phyloP scores from a whole-genome alignment of 768 basidiomycete genomes.

The Boletellus sp. region DNA sequence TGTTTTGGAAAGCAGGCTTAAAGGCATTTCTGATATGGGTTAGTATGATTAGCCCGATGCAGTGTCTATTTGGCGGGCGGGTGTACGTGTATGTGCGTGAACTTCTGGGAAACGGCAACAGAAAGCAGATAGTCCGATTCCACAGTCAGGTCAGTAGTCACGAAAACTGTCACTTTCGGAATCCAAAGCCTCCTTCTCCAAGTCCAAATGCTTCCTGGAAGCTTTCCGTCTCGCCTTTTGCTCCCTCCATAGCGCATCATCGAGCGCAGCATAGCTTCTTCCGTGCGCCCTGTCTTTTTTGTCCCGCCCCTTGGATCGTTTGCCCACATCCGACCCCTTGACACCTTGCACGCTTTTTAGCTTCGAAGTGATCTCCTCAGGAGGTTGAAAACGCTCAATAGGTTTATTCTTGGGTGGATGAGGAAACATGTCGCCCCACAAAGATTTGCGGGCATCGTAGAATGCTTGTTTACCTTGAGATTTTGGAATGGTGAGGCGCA shows the following conservation, averaged over 20 bases:
- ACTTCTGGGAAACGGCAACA: neutral
- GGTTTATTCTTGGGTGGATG: conserved; percentile 78
- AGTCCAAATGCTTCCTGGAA: conserved; percentile 13
- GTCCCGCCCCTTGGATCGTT: conserved; percentile 33
- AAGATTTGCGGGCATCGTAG: conserved; percentile 91
- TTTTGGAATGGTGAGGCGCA: conserved; percentile 86
- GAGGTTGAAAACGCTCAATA: conserved; percentile 54
- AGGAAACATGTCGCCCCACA: conserved; percentile 95
- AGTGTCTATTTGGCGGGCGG: neutral
- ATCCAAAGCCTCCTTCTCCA: conserved; percentile 8
- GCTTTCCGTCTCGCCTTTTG: conserved; percentile 34
- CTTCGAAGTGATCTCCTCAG: conserved; percentile 25
- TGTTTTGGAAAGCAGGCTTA: neutral
- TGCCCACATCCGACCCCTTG: conserved; percentile 58
- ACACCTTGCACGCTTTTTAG: conserved; percentile 25
- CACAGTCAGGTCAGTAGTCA: conserved; percentile 1
- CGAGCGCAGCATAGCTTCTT: conserved; percentile 28
- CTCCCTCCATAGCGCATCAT: conserved; percentile 37
- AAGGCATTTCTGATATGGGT: neutral
- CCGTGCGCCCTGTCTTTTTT: conserved; percentile 19
- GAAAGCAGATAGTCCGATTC: too few species aligned
- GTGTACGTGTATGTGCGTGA: neutral
- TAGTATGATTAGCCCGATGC: neutral
- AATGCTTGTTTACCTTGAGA: conserved; percentile 95
- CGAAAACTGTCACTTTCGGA: conserved; percentile 1